Base-by-base conservation (phyloP, 106 monocot species). In the Ottelia alismoides region DNA sequence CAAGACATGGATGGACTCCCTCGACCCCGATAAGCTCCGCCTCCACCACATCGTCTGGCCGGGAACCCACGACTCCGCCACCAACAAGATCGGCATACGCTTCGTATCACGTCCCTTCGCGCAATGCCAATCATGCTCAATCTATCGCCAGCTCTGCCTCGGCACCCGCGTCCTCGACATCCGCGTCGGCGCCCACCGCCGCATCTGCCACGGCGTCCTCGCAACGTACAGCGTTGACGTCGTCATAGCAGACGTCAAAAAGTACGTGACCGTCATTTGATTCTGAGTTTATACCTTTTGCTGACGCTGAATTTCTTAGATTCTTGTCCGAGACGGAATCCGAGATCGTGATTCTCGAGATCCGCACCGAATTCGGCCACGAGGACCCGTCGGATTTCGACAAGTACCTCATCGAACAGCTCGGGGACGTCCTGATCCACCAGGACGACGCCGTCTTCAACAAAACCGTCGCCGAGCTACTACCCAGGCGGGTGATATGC, bases 61-160 rank as follows among this genome's bases (percentile, higher is more conserved):
- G 21, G 94, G 94, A 21, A 84, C 88, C 19, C 88, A 94, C 65
- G 88, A 94, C 72, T 94, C 94, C 12, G 88, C 78, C 30, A 88
- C 94, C 48, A 51, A 88, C 71, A 71, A 74, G 65, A 94, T 88
- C 72, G 88, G 88, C 47, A 18, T 88, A 53, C 67, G 61, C 20
- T 74, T 84, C 70, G 29, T 88, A 58, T 63, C 78, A 28, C 67
- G 84, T 2, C 88, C 88, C 20, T 88, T 88, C 61, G 88, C 88
- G 1, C 88, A 78, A 63, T 96, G 94, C 68, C 94, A 96, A 70
- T 66, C 70, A 22, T 59, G 60, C 66, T 85, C 85, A 49, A 65
- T 96, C 69, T 85, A 76, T 61, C 17, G 19, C 10, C 94, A 96
- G 63, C 88, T 96, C 29, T 53, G 40, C 49, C 22, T 4, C 27